Evolutionary conservation across 2,329 filamentous ascomycete genomes (phyloP).

Genomic region (Fusarium mexicanum): DNA sequence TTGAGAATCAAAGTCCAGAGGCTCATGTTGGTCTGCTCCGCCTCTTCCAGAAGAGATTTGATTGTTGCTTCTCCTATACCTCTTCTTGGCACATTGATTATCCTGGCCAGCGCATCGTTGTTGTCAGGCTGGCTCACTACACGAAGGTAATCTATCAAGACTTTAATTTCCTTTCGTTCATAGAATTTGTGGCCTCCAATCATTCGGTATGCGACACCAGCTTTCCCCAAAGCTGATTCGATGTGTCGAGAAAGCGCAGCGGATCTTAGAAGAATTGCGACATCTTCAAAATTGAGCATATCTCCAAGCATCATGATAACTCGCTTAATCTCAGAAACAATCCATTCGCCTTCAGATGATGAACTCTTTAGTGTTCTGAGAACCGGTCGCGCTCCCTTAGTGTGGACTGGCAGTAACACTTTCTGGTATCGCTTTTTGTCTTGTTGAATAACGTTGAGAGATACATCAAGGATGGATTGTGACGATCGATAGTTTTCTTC

Average conservation of each 20-base stretch:
- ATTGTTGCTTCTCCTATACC: constrained; percentile 84
- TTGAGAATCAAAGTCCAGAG: constrained; percentile 78
- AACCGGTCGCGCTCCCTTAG: constrained; percentile 81
- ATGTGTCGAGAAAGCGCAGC: constrained; percentile 85
- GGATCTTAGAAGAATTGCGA: constrained; percentile 88
- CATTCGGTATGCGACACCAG: constrained; percentile 90
- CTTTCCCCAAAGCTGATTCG: constrained; percentile 81
- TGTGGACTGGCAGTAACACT: constrained; percentile 80
- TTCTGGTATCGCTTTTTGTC: constrained; percentile 85
- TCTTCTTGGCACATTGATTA: constrained; percentile 85
- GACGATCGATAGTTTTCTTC: constrained; percentile 97
- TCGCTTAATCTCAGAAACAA: constrained; percentile 83
- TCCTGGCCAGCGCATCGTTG: constrained; percentile 83
- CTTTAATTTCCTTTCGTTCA: constrained; percentile 88
- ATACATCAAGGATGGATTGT: constrained; percentile 81
- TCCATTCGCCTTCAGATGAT: constrained; percentile 83
- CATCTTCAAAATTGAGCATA: constrained; percentile 78
- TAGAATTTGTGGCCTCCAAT: constrained; percentile 91
- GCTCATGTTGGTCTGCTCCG: constrained; percentile 73
- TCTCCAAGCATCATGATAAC: constrained; percentile 75
- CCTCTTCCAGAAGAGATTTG: constrained; percentile 78
- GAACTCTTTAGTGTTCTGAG: constrained; percentile 78
- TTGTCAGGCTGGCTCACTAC: constrained; percentile 86
- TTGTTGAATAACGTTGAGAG: constrained; percentile 89
- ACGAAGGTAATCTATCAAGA: constrained; percentile 86